Conservation (phyloP, 805 yeast genomes). For the Candida silvicultrix region DNA sequence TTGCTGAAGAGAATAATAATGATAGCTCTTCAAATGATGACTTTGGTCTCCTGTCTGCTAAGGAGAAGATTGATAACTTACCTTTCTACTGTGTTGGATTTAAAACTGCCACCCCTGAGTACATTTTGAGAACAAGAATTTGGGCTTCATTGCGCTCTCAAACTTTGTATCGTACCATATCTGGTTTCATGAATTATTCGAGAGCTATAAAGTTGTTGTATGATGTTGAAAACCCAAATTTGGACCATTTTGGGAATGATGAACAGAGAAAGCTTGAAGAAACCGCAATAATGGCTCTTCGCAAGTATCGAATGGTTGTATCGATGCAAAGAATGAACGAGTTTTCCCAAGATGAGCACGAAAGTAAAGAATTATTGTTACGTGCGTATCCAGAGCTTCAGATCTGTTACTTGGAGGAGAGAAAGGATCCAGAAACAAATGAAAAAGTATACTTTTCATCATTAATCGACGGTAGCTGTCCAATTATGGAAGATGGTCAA, state of each 20-base stretch:
- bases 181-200: constrained; percentile 70
- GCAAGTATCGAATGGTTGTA: constrained; percentile 59
- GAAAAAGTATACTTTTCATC: constrained; percentile 50
- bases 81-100: constrained; percentile 63
- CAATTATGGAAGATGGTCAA: constrained; percentile 48
- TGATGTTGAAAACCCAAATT: constrained; percentile 46
- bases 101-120: constrained; percentile 52
- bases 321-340: constrained; percentile 57
- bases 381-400: constrained; percentile 66
- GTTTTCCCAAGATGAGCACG: constrained; percentile 51
- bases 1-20: constrained; percentile 41
- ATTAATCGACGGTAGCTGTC: constrained; percentile 67
- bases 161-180: constrained; percentile 64
- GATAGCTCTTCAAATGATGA: constrained; percentile 11
- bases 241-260: constrained; percentile 22
- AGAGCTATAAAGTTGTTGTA: constrained; percentile 62
- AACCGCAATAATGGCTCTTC: constrained; percentile 48
- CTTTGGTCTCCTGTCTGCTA: constrained; percentile 7
- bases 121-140: constrained; percentile 55
- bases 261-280: constrained; percentile 34
- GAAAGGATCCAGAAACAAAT: constrained; percentile 27
- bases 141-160: constrained; percentile 77
- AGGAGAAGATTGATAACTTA: constrained; percentile 36
- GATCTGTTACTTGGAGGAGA: constrained; percentile 55
- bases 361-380: constrained; percentile 50